Evolutionary conservation across 1,284 basidiomycete species (phyloP).

Genomic region (Tetrapyrgos nigripes): DNA sequence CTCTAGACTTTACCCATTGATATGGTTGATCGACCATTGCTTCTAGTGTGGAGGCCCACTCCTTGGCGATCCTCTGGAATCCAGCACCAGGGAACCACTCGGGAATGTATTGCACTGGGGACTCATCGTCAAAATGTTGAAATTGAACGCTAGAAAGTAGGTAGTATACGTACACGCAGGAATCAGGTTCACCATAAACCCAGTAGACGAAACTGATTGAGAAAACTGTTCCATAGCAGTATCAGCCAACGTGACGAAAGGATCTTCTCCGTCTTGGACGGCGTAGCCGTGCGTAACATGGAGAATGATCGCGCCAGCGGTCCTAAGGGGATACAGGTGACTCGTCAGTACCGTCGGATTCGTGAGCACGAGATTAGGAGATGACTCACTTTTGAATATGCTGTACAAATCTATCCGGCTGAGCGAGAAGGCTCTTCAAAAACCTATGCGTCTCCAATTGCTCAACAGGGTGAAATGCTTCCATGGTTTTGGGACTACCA

Average conservation of each 20-base stretch:
- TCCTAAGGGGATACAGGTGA: slow-evolving; percentile 19
- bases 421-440: slow-evolving; percentile 32
- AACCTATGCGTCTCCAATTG: slow-evolving; percentile 34
- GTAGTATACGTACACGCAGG: slow-evolving; percentile 30
- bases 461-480: slow-evolving; percentile 33
- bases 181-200: slow-evolving; percentile 11
- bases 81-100: slow-evolving; percentile 32
- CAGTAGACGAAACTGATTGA: slow-evolving; percentile 36
- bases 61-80: slow-evolving; percentile 24
- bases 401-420: slow-evolving; percentile 28
- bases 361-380: too few relatives aligned
- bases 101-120: slow-evolving; percentile 26
- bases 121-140: too few relatives aligned
- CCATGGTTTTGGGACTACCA: slow-evolving; percentile 26
- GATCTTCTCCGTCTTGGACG: slow-evolving; percentile 36
- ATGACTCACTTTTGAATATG: slow-evolving; percentile 34
- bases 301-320: slow-evolving; percentile 40
- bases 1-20: slow-evolving; percentile 22
- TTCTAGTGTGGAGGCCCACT: slow-evolving; percentile 20
- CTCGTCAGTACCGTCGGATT: too few relatives aligned
- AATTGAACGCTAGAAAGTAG: too few relatives aligned
- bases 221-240: slow-evolving; percentile 41
- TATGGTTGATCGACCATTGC: slow-evolving; percentile 25
- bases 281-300: slow-evolving; percentile 42
- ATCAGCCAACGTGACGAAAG: slow-evolving; percentile 36